Evolutionary conservation across 805 yeast species (phyloP), one percentile per base, ranked within the genome.

Genomic region (Lachancea kluyveri): DNA sequence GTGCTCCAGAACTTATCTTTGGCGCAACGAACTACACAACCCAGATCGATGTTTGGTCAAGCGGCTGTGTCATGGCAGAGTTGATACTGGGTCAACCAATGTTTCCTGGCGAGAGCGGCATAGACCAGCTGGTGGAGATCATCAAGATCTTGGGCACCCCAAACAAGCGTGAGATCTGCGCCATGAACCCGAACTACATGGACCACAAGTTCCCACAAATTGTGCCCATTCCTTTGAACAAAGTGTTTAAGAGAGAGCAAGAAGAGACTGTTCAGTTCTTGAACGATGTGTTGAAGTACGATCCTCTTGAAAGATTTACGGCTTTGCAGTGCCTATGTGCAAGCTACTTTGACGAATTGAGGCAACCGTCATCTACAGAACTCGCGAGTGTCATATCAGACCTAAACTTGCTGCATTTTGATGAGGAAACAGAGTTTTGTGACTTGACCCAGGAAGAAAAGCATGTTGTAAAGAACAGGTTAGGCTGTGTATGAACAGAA

Each of bases 11-110:
- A 61, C 74, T 92, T 47, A 92, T 92, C 39, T 92, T 92, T 65
- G 98, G 97, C 12, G 95, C 97, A 9, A 82, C 95, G 17, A 85
- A 88, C 60, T 92, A 92, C 60, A 86, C 97, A 6, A 87, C 96
- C 18, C 88, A 90, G 59, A 92, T 92, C 44, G 98, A 92, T 57
- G 76, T 92, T 28, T 92, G 98, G 98, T 84, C 95, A 9, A 86
- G 94, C 9, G 96, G 95, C 13, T 92, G 98, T 65, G 98, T 92
- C 14, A 87, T 92, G 85, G 97, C 97, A 4, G 98, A 92, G 62
- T 66, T 92, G 50, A 75, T 88, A 42, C 70, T 92, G 36, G 97
- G 98, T 11, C 96, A 87, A 57, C 98, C 98, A 9, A 66, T 92
- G 43, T 92, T 92, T 64, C 98, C 98, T 8, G 98, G 98, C 26